Evolutionary conservation across 2,329 filamentous ascomycete genomes (phyloP), one percentile per base, ranked within the genome.

Genomic region (Colletotrichum magnum): DNA sequence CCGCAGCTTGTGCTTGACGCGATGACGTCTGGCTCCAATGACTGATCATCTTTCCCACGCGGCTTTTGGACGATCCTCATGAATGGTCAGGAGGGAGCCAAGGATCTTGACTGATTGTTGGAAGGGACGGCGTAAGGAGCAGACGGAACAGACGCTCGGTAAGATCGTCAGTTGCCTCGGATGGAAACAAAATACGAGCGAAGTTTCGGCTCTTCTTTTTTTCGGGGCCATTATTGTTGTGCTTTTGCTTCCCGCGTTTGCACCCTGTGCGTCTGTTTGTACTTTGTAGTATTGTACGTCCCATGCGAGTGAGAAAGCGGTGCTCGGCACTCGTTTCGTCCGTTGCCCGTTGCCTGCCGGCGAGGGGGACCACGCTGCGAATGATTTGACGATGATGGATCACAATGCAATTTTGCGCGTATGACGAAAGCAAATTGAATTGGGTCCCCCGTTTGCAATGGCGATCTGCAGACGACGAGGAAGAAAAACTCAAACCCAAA

Each of bases 391-490:
- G 21, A 32, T 21, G 39, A 43, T 28, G 50, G 60, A 58, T 47
- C 18, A 18, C 53, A 48, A 58, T 39, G 18, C 21, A 21, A 53
- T 16, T 64, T 58, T 48, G 21, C 36, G 36, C 15, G 36, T 58
- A 65, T 68, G 61, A 65, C 65, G 61, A 36, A 47, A 24, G 21
- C 24, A 48, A 64, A 59, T 58, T 51, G 54, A 16, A 28, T 48
- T 41, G 50, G 32, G 47, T 32, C 66, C 61, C 54, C 54, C 43
- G 50, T 56, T 65, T 56, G 56, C 50, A 48, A 69, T 69, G 41
- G 56, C 24, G 66, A 69, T 69, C 66, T 69, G 54, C 66, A 66
- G 48, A 48, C 10, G 28, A 64, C 45, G 52, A 51, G 32, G 32
- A 36, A 36, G 32, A 51, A 67, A 67, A 24, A 43, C 18, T 41